phyloP scores from a whole-genome alignment of 768 basidiomycete genomes.

The Gymnopilus dilepis region DNA sequence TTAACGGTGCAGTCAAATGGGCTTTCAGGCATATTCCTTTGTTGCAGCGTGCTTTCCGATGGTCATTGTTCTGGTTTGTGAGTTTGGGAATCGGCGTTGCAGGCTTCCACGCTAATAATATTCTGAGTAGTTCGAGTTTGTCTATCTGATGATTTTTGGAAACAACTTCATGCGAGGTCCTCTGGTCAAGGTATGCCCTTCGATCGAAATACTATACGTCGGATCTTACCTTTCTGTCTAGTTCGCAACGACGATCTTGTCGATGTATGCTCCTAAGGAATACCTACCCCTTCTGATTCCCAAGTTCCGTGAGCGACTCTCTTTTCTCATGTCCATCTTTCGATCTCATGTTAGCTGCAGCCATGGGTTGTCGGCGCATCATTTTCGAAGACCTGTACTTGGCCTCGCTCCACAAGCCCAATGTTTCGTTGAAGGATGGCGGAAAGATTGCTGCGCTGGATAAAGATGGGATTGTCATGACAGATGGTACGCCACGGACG shows the following conservation, averaged over 20 bases:
- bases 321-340: neutral
- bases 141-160: conserved; percentile 17
- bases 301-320: conserved; percentile 43
- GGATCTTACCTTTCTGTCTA: conserved; percentile 17
- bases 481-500: conserved; percentile 35
- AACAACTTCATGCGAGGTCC: neutral
- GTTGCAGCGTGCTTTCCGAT: conserved; percentile 18
- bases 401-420: conserved; percentile 46
- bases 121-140: conserved; percentile 16
- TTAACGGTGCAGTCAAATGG: conserved; percentile 14
- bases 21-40: conserved; percentile 20
- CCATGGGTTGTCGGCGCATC: conserved; percentile 58
- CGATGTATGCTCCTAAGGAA: conserved; percentile 45
- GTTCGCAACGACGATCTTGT: conserved; percentile 39
- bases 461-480: conserved; percentile 49
- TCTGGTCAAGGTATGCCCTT: conserved; percentile 16
- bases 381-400: conserved; percentile 57
- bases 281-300: conserved; percentile 53
- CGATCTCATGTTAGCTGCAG: conserved; percentile 28
- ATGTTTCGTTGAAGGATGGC: conserved; percentile 46
- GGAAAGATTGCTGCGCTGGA: conserved; percentile 44
- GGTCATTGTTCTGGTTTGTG: conserved; percentile 23
- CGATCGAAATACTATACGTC: neutral
- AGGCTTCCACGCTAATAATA: no score
- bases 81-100: neutral